A percentile compares a stretch with the other conserved stretches of the same genome.
These are phyloP conservation scores for Aspergillus panamensis DNA, from an alignment of 495 filamentous ascomycete genomes.

Conservation along the genomic window DNA sequence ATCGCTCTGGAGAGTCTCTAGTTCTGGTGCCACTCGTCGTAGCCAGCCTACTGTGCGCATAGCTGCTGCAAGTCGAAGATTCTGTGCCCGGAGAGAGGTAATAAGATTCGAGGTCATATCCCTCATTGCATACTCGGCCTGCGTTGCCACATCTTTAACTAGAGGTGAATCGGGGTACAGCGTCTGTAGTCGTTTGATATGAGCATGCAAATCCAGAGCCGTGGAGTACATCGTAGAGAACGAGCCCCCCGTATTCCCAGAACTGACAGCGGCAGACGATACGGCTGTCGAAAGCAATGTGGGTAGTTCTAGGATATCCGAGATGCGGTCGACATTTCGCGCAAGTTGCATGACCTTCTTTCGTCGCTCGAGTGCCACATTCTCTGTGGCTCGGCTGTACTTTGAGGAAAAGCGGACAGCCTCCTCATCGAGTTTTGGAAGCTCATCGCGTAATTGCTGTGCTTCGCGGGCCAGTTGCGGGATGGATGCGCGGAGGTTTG, in stretches of 20 bases:
- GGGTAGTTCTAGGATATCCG: conserved; percentile 89
- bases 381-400: conserved; percentile 72
- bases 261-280: conserved; percentile 52
- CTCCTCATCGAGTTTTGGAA: conserved; percentile 77
- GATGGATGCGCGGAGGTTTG: conserved; percentile 62
- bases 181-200: conserved; percentile 81
- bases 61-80: conserved; percentile 83
- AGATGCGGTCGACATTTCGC: conserved; percentile 81
- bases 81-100: conserved; percentile 65
- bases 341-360: conserved; percentile 82
- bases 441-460: conserved; percentile 59
- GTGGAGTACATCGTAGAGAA: conserved; percentile 79
- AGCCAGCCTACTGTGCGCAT: conserved; percentile 93
- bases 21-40: conserved; percentile 77
- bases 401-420: conserved; percentile 77
- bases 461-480: conserved; percentile 64
- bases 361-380: conserved; percentile 68
- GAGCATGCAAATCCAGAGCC: conserved; percentile 87
- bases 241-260: conserved; percentile 40
- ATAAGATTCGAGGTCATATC: conserved; percentile 86
- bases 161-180: conserved; percentile 78
- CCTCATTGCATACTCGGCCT: conserved; percentile 86
- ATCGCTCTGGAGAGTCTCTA: conserved; percentile 51
- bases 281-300: conserved; percentile 76
- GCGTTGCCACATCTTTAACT: conserved; percentile 64